Conservation (phyloP, 75 land plant species). For the Azolla pinnata region DNA sequence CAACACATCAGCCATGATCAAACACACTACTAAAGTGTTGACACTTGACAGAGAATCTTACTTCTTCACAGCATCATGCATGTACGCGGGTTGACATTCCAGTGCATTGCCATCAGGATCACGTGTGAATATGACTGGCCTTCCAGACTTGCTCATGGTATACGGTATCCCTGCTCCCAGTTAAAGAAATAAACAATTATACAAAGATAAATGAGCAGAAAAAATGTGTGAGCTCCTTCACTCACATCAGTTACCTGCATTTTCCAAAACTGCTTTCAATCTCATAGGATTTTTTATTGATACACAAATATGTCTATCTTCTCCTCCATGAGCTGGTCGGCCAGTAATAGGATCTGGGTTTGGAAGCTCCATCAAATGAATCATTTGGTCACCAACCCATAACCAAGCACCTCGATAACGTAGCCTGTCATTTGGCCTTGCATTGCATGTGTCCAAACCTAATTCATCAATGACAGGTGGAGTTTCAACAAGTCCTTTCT, state of each 20-base stretch:
- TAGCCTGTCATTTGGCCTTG: slow-evolving; percentile 75
- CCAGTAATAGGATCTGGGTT: slow-evolving; percentile 91
- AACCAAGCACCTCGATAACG: slow-evolving; percentile 93
- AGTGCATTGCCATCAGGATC: slow-evolving; percentile 94
- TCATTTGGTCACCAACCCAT: slow-evolving; percentile 93
- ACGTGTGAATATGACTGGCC: slow-evolving; percentile 81
- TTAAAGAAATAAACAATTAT: neutral
- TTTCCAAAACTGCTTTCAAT: slow-evolving; percentile 53
- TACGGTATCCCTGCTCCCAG: slow-evolving; percentile 50
- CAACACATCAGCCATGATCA: no score
- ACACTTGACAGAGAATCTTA: no score
- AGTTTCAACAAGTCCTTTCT: no score
- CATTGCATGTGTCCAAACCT: slow-evolving; percentile 71
- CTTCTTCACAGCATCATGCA: slow-evolving; percentile 9
- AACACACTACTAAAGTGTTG: no score
- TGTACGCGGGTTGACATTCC: slow-evolving; percentile 30
- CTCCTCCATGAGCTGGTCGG: slow-evolving; percentile 89
- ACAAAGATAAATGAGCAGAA: neutral
- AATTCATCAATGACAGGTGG: no score
- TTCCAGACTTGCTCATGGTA: slow-evolving; percentile 77
- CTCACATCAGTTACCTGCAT: slow-evolving; percentile 79
- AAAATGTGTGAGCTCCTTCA: no score
- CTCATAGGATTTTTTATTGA: slow-evolving; percentile 52
- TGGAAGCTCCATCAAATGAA: slow-evolving; percentile 97
- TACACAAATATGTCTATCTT: slow-evolving; percentile 80